Evolutionary conservation across 2,329 filamentous ascomycete species (phyloP), one percentile per base, ranked within the genome.

Genomic region (Fusarium longipes): DNA sequence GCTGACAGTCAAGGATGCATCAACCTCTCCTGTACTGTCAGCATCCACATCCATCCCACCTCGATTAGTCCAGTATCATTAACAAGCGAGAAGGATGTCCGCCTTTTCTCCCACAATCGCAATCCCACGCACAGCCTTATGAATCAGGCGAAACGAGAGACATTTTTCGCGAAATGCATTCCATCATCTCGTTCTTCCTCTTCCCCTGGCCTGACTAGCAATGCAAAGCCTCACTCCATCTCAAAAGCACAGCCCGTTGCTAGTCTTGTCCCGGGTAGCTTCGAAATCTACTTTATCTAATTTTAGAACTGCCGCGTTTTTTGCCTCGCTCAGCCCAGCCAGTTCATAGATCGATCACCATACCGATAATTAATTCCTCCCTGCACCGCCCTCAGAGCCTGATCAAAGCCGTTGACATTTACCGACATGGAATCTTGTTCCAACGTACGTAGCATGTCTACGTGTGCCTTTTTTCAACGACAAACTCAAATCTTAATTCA

Each of bases 281-380:
- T 49, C 42, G 22, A 47, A 47, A 56, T 29, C 29, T 30, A 48
- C 35, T 24, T 27, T 42, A 44, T 61, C 71, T 73, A 73, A 73
- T 64, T 73, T 73, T 73, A 73, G 71, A 63, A 65, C 24, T 58
- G 49, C 61, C 49, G 49, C 60, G 53, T 55, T 57, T 66, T 68
- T 70, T 54, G 30, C 56, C 49, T 70, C 54, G 24, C 71, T 73
- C 70, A 73, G 70, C 70, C 70, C 30, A 49, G 32, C 24, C n/a
- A n/a, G 24, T 11, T 47, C 15, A 22, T 48, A 17, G 18, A n/a
- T n/a, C n/a, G 22, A 48, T 48, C 30, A 15, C 35, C 32, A 38
- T 18, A 25, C 5, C 9, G 8, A 36, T 15, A 36, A 36, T 9
- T 18, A 35, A 48, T 11, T 17, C 2, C 25, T 24, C 22, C 15